Base-by-base conservation (phyloP, 148 eudicot genomes). In the Vaccinium vitisidaea region DNA sequence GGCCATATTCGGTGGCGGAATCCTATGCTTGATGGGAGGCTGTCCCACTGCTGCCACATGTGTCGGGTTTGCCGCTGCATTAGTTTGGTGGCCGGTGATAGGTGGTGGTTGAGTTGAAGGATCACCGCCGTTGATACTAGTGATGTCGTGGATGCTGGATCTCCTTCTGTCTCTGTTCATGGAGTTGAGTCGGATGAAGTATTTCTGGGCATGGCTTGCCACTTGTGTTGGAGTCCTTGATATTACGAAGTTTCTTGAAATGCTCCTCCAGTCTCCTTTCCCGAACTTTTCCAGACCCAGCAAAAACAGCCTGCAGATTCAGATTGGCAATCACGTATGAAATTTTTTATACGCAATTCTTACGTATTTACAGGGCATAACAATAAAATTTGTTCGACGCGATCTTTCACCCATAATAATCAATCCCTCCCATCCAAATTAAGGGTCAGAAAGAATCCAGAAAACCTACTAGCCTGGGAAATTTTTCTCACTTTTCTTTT, bases 181-280 rank as follows among this genome's bases (percentile, higher is more conserved):
- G 2, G 98, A 94, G 87, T 93, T 94, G 69, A 94, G 83, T 63
- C 98, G 90, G 18, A 94, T 94, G 90, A 94, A 94, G 87, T 94
- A 94, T 83, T 94, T 94, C 74, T 94, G 98, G 79, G 98, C 98
- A 86, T 94, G 98, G 48, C 98, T 94, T 54, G 98, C 98, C 55
- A 94, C 98, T 89, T 94, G 98, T 55, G 98, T 94, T 21, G 98
- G 98, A 30, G 98, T 94, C 76, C 98, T 92, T 46, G 98, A 91
- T 73, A 93, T 91, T 49, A 94, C 98, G 46, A 85, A 94, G 90
- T 94, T 94, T 53, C 98, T 89, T 39, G 98, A 94, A 84, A 94
- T 94, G 90, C 98, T 94, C 79, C 98, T 91, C 98, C 98, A 94
- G 83, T 94, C 98, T 11, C 98, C 98, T 86, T 94, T 94, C 23